Conservation (phyloP, 202 grass and related monocot genomes). For the Setaria viridis region DNA sequence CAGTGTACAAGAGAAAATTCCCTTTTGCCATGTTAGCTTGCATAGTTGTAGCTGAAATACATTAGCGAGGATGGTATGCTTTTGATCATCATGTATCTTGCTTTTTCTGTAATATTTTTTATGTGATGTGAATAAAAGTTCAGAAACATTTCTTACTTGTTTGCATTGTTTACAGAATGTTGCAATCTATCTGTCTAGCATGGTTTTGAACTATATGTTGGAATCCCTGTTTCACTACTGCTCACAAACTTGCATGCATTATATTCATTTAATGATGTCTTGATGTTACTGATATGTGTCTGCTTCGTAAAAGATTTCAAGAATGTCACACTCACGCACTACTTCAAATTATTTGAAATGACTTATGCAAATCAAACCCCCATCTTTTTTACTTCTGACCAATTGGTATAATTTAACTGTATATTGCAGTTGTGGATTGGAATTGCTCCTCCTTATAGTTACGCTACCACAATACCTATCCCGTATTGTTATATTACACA, state of each 20-base stretch:
- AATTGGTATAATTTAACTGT: conserved; percentile 29
- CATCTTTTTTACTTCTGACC: not conserved
- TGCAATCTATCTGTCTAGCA: conserved; percentile 8
- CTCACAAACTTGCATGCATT: not conserved
- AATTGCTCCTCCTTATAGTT: conserved; percentile 15
- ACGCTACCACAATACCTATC: not conserved
- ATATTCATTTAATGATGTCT: not conserved
- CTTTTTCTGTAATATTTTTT: conserved; percentile 16
- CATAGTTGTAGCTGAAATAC: conserved; percentile 26
- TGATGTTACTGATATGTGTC: not conserved
- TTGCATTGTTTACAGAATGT: conserved; percentile 17
- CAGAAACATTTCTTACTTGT: not conserved
- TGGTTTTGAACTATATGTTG: conserved; percentile 16
- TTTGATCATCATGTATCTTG: conserved; percentile 34
- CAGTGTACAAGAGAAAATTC: conserved; percentile 4
- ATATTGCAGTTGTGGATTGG: conserved; percentile 19
- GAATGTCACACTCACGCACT: not conserved
- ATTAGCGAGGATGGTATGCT: conserved; percentile 16
- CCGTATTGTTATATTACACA: conserved; percentile 9
- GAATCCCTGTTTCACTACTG: conserved; percentile 19
- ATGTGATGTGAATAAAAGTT: conserved; percentile 29
- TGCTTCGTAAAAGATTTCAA: conserved; percentile 16
- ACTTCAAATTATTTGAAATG: conserved; percentile 2
- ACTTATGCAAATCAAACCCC: conserved; percentile 10
- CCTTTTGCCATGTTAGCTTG: conserved; percentile 17